Evolutionary conservation across 768 basidiomycete genomes (phyloP).

Genomic region (Sarcodon sp.): DNA sequence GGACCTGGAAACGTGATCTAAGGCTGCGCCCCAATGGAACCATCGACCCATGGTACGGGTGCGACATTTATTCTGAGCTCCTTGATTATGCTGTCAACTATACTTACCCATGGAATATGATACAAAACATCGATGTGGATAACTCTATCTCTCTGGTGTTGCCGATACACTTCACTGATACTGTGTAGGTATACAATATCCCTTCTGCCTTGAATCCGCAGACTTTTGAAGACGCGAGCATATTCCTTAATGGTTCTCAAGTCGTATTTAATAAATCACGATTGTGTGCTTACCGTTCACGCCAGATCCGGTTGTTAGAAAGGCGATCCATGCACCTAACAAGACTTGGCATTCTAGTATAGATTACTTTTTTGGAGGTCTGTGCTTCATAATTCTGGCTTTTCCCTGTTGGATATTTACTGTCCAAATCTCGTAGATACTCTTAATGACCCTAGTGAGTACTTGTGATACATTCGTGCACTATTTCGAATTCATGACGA

Average conservation of each 20-base stretch:
- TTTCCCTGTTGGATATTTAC: too few species aligned
- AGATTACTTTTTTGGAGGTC: background rate
- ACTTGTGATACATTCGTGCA: background rate
- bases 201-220: conserved; percentile 30
- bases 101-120: conserved; percentile 40
- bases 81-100: conserved; percentile 64
- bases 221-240: conserved; percentile 31
- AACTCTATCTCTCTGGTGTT: background rate
- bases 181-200: conserved; percentile 13
- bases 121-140: conserved; percentile 4
- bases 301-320: conserved; percentile 2
- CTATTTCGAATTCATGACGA: background rate
- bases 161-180: background rate
- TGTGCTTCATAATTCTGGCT: too few species aligned
- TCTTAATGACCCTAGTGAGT: background rate
- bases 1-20: conserved; percentile 30
- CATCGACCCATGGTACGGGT: conserved; percentile 26
- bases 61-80: conserved; percentile 49
- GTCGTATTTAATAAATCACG: background rate
- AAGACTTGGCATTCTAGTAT: background rate
- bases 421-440: background rate
- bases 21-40: conserved; percentile 36
- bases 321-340: conserved; percentile 1
- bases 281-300: background rate
- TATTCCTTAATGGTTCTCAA: conserved; percentile 50